Percentiles rank a stretch among this genome's conserved stretches.
Conservation (phyloP, 163 green algal genomes). For the Chloromonas sp. region DNA sequence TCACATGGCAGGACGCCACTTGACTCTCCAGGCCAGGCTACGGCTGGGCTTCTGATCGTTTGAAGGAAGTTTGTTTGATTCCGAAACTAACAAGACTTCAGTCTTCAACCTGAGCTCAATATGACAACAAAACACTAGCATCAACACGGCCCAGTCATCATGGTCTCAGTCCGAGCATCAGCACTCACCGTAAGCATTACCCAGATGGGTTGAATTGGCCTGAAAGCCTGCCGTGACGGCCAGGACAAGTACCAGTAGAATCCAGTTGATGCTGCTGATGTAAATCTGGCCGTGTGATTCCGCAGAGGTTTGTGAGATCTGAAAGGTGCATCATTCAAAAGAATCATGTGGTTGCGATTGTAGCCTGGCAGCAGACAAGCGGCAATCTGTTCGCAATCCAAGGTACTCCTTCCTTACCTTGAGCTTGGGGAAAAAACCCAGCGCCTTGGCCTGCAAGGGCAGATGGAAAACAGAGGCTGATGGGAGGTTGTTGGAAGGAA, state of each 20-base stretch:
- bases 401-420: conserved; percentile 20
- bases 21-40: no score
- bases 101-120: no score
- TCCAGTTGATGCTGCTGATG: conserved; percentile 60
- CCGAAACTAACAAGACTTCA: no score
- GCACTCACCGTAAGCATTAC: conserved; percentile 52
- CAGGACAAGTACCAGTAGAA: conserved; percentile 48
- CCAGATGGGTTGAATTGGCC: conserved; percentile 34
- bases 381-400: background rate
- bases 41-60: no score
- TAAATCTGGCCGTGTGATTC: conserved; percentile 41
- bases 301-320: background rate
- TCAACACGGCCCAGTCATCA: no score
- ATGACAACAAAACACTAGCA: no score
- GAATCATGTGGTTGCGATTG: no score
- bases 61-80: no score
- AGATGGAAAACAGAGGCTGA: background rate
- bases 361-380: no score
- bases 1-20: no score
- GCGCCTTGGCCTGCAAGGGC: conserved; percentile 35
- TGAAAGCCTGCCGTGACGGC: conserved; percentile 51
- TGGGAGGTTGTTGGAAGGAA: background rate
- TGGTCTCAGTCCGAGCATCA: background rate
- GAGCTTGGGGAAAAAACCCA: conserved; percentile 65
- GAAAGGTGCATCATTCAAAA: background rate